phyloP scores from a whole-genome alignment of 2,329 filamentous ascomycete species.

The Xenoacremonium recifei region DNA sequence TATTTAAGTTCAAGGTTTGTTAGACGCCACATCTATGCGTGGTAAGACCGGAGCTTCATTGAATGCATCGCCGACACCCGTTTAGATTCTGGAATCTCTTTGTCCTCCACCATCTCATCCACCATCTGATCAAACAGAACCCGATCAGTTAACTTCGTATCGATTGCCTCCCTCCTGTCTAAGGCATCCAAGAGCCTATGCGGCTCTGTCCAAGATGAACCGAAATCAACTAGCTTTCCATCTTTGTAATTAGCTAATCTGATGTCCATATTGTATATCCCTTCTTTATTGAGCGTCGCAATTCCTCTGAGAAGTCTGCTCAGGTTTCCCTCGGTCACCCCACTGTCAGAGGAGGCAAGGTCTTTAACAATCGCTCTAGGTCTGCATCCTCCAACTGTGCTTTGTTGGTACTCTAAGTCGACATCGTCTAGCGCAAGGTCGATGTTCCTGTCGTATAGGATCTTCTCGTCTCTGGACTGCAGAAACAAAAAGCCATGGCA shows the following conservation, averaged over 20 bases:
- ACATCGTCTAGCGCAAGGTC: constrained; percentile 9
- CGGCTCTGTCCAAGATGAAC: constrained; percentile 17
- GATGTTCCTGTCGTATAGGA: constrained; percentile 2
- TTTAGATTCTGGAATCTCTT: constrained; percentile 7
- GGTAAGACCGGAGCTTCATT: constrained; percentile 4
- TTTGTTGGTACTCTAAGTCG: constrained; percentile 9
- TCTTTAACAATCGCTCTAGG: constrained; percentile 15
- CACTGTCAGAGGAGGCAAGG: constrained; percentile 9
- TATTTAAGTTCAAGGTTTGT: no score
- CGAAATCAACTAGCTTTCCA: constrained; percentile 15
- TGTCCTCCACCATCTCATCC: constrained; percentile 7
- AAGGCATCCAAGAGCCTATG: constrained; percentile 12
- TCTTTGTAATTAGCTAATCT: constrained; percentile 13
- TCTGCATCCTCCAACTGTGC: constrained; percentile 9
- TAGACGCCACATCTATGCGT: no score
- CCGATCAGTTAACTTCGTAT: constrained; percentile 8
- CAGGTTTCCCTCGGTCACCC: constrained; percentile 3
- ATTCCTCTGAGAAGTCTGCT: constrained; percentile 4
- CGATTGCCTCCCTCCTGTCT: background rate
- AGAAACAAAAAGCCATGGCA: constrained; percentile 15
- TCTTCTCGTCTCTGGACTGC: constrained; percentile 5
- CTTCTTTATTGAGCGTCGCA: constrained; percentile 4
- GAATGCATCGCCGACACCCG: constrained; percentile 3
- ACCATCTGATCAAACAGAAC: constrained; percentile 10
- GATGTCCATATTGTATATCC: constrained; percentile 15